Evolutionary conservation across 148 eudicot species (phyloP).

Genomic region (Camellia granthamiana): DNA sequence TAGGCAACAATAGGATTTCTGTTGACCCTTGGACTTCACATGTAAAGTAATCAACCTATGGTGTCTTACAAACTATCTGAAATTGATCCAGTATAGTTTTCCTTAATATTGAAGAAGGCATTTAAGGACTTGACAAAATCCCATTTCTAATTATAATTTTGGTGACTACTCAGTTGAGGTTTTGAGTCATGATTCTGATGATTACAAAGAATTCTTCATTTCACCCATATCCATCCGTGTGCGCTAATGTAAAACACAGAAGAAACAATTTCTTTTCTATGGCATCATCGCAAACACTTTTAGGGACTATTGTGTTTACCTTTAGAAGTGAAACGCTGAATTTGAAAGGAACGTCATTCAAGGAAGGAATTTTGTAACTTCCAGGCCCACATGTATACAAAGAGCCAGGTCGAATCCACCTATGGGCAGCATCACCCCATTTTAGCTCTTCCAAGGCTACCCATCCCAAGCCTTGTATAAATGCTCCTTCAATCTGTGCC

Average conservation of each 20-base stretch:
- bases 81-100: too few species aligned
- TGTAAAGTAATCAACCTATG: too few species aligned
- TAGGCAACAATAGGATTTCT: too few species aligned
- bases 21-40: too few species aligned
- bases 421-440: constrained; percentile 96
- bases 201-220: not conserved
- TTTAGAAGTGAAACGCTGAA: constrained; percentile 83
- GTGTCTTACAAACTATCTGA: too few species aligned
- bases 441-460: constrained; percentile 92
- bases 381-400: constrained; percentile 93
- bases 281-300: not conserved
- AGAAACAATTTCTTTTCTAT: not conserved
- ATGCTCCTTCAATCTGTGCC: constrained; percentile 96
- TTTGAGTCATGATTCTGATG: not conserved
- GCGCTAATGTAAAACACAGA: not conserved
- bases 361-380: constrained; percentile 83
- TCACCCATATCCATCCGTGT: not conserved
- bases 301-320: constrained; percentile 42
- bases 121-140: too few species aligned
- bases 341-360: constrained; percentile 81
- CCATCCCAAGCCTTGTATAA: constrained; percentile 96
- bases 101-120: too few species aligned
- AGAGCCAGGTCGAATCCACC: constrained; percentile 78
- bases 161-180: too few species aligned
- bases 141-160: too few species aligned